These are phyloP conservation scores for Vitellaria paradoxa DNA, from an alignment of 179 eudicot species.

Conservation along the genomic window DNA sequence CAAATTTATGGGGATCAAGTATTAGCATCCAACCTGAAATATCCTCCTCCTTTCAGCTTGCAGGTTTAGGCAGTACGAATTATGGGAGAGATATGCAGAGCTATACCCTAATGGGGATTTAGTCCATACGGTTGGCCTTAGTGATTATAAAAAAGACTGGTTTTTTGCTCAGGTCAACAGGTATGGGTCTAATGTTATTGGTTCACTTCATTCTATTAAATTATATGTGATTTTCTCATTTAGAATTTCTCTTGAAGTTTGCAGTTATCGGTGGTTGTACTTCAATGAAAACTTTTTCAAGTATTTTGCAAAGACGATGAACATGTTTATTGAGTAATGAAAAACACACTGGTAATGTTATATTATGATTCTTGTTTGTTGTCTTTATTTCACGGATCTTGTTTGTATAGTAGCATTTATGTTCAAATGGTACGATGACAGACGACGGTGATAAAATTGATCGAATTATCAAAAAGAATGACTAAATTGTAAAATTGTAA, in stretches of 20 bases:
- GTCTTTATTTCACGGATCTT: neutral
- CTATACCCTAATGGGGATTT: constrained; percentile 76
- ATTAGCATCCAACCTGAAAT: neutral
- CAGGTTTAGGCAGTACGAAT: constrained; percentile 90
- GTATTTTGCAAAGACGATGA: neutral
- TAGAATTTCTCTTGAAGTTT: neutral
- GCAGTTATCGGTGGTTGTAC: neutral
- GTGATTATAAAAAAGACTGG: constrained; percentile 79
- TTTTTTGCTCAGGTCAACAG: constrained; percentile 88
- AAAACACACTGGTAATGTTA: neutral
- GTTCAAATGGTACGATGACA: too few relatives aligned
- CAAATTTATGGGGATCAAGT: neutral
- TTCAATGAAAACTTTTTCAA: too few relatives aligned
- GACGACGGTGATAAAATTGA: too few relatives aligned
- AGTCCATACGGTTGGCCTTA: constrained; percentile 61
- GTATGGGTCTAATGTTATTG: constrained; percentile 22
- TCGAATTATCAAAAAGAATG: too few relatives aligned
- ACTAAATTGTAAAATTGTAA: too few relatives aligned
- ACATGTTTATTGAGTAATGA: neutral
- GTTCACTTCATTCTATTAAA: neutral
- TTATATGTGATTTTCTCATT: neutral
- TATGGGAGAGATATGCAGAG: constrained; percentile 86
- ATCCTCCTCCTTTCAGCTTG: neutral
- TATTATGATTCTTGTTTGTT: neutral
- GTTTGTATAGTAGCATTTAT: neutral